A percentile compares a stretch with the other conserved stretches of the same genome.
phyloP scores from a whole-genome alignment of 345 rosid genomes.

The Pistacia integerrima region DNA sequence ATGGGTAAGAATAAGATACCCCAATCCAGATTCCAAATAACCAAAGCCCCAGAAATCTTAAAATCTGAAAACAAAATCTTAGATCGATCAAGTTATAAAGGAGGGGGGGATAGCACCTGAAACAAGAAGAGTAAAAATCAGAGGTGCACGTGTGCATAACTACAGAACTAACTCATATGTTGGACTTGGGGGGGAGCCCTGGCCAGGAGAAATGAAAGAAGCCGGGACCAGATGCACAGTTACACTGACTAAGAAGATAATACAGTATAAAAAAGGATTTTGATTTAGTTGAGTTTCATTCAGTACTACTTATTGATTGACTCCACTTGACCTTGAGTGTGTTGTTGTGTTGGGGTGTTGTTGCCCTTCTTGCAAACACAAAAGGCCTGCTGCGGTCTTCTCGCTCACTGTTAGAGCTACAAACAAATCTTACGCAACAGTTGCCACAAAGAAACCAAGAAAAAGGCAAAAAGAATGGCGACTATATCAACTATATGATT shows the following conservation, averaged over 20 bases:
- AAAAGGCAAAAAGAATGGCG: background rate
- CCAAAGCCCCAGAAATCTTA: background rate
- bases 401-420: constrained; percentile 13
- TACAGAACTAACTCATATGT: background rate
- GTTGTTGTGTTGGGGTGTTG: constrained; percentile 1
- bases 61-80: constrained; percentile 25
- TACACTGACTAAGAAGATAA: background rate
- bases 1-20: no score
- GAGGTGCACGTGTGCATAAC: constrained; percentile 33
- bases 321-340: background rate
- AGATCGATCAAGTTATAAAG: background rate
- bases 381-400: constrained; percentile 5
- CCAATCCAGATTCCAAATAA: background rate
- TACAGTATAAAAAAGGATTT: background rate
- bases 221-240: constrained; percentile 36
- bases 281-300: no score
- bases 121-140: constrained; percentile 21
- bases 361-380: constrained; percentile 26
- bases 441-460: background rate
- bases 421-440: constrained; percentile 21
- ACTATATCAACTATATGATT: constrained; percentile 1
- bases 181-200: constrained; percentile 26
- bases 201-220: constrained; percentile 19
- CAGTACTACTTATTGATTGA: no score
- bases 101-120: constrained; percentile 29